These are phyloP conservation scores for Isoetes engelmannii DNA, from an alignment of 83 land plant species.

Conservation along the genomic window DNA sequence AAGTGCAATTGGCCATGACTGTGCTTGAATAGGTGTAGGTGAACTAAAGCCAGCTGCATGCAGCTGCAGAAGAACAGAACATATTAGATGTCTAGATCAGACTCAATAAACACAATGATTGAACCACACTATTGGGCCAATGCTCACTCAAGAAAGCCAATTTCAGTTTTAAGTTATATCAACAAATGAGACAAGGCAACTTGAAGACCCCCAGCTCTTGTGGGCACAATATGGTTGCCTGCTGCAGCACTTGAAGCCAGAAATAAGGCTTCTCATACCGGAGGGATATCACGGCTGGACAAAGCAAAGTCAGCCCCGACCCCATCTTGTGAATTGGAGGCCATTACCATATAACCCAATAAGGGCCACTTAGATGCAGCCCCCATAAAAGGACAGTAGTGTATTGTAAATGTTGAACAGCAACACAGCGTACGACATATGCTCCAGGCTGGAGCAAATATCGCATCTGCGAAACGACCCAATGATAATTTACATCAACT, in stretches of 20 bases:
- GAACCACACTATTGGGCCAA: neutral
- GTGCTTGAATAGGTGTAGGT: conserved; percentile 89
- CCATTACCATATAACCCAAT: conserved; percentile 28
- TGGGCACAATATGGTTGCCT: conserved; percentile 52
- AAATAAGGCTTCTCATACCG: conserved; percentile 31
- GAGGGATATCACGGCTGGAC: conserved; percentile 21
- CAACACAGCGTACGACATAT: conserved; percentile 95
- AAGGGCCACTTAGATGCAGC: conserved; percentile 46
- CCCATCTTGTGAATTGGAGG: conserved; percentile 38
- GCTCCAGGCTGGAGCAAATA: conserved; percentile 96
- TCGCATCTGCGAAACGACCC: conserved; percentile 92
- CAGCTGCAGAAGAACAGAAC: conserved; percentile 37
- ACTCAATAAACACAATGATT: neutral
- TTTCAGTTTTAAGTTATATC: conserved; percentile 11
- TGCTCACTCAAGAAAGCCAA: conserved; percentile 6
- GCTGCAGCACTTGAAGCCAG: conserved; percentile 46
- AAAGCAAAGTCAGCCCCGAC: conserved; percentile 29
- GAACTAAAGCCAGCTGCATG: conserved; percentile 63
- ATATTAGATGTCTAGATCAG: neutral
- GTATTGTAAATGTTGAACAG: conserved; percentile 45
- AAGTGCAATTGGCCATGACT: conserved; percentile 73
- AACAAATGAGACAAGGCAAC: too few relatives aligned
- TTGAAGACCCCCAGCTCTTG: conserved; percentile 33
- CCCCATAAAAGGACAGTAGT: conserved; percentile 51
- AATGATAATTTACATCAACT: neutral